Evolutionary conservation across 768 basidiomycete genomes (phyloP).

Genomic region (Tricholoma matsutake): DNA sequence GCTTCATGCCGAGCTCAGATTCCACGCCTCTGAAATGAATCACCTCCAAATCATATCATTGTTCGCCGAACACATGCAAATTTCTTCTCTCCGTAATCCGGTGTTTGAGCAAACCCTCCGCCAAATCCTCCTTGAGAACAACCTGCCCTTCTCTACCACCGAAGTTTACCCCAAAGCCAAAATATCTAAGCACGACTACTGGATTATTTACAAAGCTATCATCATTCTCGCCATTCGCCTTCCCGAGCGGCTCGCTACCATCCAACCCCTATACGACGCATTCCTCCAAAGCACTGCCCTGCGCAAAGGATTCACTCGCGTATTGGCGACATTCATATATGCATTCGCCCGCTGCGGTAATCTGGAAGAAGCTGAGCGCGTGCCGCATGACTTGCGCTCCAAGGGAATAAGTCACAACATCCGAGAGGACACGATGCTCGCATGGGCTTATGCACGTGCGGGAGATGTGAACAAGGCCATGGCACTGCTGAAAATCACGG

Average conservation of each 20-base stretch:
- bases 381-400: conserved; percentile 3
- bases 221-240: conserved; percentile 9
- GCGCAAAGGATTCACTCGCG: not conserved
- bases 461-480: conserved; percentile 14
- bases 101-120: conserved; percentile 5
- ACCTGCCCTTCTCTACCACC: not conserved
- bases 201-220: conserved; percentile 15
- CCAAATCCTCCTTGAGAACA: not conserved
- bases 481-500: conserved; percentile 8
- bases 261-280: conserved; percentile 10
- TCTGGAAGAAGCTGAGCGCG: conserved; percentile 10
- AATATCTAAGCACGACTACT: conserved; percentile 1
- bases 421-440: conserved; percentile 11
- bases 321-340: conserved; percentile 11
- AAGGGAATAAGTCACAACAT: conserved; percentile 5
- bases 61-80: conserved; percentile 5
- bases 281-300: not conserved
- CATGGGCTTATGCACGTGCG: conserved; percentile 11
- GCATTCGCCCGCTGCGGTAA: conserved; percentile 13
- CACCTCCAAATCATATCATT: conserved; percentile 10
- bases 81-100: not conserved
- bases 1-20: conserved; percentile 10
- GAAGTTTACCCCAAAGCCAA: not conserved
- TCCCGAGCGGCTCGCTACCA: conserved; percentile 4
- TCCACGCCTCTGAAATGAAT: conserved; percentile 4